Evolutionary conservation across 768 basidiomycete species (phyloP).

Genomic region (Trametes villosa): DNA sequence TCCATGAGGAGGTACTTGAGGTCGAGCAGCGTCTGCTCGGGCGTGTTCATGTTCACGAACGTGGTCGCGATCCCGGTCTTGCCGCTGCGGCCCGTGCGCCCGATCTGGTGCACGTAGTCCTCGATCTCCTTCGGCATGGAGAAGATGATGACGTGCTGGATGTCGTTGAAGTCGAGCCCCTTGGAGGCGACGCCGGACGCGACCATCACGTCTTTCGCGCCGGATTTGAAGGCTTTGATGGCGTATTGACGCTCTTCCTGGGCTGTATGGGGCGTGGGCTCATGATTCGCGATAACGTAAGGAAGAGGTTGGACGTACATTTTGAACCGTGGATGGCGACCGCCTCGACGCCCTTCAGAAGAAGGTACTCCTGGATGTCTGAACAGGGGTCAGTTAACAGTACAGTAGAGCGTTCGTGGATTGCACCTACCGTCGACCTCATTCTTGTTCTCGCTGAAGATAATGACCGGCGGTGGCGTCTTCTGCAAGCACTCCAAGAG

Average conservation of each 20-base stretch:
- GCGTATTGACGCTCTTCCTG: conserved; percentile 99
- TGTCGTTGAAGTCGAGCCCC: conserved; percentile 98
- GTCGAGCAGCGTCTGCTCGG: conserved; percentile 95
- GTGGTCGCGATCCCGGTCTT: conserved; percentile 99
- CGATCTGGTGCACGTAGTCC: conserved; percentile 99
- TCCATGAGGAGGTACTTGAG: conserved; percentile 96
- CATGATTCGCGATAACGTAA: background rate
- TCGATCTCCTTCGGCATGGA: conserved; percentile 99
- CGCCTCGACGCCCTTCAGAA: conserved; percentile 96
- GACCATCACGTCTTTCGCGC: conserved; percentile 99
- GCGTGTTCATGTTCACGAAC: conserved; percentile 97
- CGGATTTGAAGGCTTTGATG: conserved; percentile 96
- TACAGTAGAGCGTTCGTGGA: background rate
- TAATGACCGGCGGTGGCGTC: conserved; percentile 96
- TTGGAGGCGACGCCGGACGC: conserved; percentile 98
- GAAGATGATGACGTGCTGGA: conserved; percentile 99
- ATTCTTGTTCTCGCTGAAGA: conserved; percentile 99
- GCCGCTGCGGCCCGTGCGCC: conserved; percentile 95
- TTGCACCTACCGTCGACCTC: conserved; percentile 87
- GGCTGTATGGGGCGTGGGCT: conserved; percentile 49
- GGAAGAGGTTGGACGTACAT: conserved; percentile 52
- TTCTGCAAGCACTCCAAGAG: conserved; percentile 97
- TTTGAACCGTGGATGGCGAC: conserved; percentile 99
- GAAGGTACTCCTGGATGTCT: conserved; percentile 98
- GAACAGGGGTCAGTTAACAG: conserved; percentile 1